A percentile compares a stretch with the other conserved stretches of the same genome.
Evolutionary conservation across 2,329 filamentous ascomycete species (phyloP).

Genomic region (Fusarium sp.): DNA sequence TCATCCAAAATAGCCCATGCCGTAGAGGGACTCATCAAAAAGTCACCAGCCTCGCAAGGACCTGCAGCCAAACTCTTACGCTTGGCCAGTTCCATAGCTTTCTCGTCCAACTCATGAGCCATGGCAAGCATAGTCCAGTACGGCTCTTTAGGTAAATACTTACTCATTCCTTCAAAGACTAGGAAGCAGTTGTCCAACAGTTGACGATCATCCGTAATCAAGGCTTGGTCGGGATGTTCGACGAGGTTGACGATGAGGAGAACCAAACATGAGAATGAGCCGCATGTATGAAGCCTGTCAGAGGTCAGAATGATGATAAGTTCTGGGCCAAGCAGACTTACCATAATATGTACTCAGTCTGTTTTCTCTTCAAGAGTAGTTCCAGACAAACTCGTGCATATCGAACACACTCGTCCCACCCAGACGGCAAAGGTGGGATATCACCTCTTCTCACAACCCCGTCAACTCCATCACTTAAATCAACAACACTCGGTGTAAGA

Average conservation of each 20-base stretch:
- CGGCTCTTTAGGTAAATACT: conserved; percentile 1
- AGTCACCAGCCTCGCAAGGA: background rate
- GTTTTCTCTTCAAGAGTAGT: background rate
- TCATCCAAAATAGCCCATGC: conserved; percentile 28
- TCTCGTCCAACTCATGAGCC: conserved; percentile 25
- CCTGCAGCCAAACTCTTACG: background rate
- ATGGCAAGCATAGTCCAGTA: conserved; percentile 18
- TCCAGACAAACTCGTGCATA: conserved; percentile 26
- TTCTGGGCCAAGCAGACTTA: background rate
- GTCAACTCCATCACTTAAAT: conserved; percentile 22
- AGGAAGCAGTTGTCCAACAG: conserved; percentile 17
- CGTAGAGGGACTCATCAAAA: conserved; percentile 15
- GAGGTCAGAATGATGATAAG: accelerated
- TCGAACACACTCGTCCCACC: conserved; percentile 34
- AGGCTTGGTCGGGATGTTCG: conserved; percentile 28
- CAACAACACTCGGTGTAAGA: conserved; percentile 26
- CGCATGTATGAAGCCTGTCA: conserved; percentile 33
- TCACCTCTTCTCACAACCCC: conserved; percentile 14
- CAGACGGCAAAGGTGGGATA: conserved; percentile 26
- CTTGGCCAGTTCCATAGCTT: conserved; percentile 30
- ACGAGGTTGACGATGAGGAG: conserved; percentile 39
- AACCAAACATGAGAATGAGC: conserved; percentile 26
- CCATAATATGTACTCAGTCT: conserved; percentile 36
- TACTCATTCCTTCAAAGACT: background rate
- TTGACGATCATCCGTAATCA: background rate